These are phyloP conservation scores for Avena sativa DNA, from an alignment of 176 grass and related monocot genomes.

Conservation along the genomic window DNA sequence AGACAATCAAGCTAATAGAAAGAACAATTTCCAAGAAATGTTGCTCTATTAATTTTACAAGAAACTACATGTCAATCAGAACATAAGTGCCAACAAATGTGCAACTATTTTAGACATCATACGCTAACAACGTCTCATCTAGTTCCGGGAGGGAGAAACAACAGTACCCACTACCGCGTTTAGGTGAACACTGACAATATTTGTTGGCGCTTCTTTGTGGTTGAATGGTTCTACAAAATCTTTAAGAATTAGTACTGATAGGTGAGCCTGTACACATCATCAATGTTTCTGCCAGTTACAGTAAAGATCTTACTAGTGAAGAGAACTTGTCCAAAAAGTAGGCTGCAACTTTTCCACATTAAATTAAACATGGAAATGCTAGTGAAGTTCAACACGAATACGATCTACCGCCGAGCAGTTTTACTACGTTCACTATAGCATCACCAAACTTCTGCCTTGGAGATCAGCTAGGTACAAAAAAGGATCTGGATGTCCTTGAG, in stretches of 20 bases:
- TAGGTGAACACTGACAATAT: conserved; percentile 18
- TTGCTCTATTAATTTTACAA: neutral
- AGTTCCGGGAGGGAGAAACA: neutral
- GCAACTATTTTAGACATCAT: neutral
- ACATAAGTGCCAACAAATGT: neutral
- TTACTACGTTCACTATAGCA: conserved; percentile 4
- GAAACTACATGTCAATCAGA: neutral
- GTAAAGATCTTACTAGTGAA: neutral
- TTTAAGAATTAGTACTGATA: neutral
- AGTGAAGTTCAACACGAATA: neutral
- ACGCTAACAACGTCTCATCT: neutral
- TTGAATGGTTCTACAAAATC: neutral
- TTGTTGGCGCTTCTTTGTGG: conserved; percentile 9
- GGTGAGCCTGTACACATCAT: conserved; percentile 10
- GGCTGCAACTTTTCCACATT: neutral
- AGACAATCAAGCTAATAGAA: neutral
- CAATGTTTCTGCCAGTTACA: neutral
- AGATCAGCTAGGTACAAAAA: conserved; percentile 8
- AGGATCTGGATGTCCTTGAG: neutral
- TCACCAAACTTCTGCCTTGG: conserved; percentile 22
- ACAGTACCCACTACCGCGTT: neutral
- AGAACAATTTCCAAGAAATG: conserved; percentile 16
- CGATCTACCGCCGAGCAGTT: neutral
- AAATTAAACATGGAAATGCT: conserved; percentile 7
- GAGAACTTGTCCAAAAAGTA: neutral